Percentiles rank a stretch among this genome's conserved stretches.
Conservation (phyloP, 495 filamentous ascomycete species). For the Acidiella bohemica region DNA sequence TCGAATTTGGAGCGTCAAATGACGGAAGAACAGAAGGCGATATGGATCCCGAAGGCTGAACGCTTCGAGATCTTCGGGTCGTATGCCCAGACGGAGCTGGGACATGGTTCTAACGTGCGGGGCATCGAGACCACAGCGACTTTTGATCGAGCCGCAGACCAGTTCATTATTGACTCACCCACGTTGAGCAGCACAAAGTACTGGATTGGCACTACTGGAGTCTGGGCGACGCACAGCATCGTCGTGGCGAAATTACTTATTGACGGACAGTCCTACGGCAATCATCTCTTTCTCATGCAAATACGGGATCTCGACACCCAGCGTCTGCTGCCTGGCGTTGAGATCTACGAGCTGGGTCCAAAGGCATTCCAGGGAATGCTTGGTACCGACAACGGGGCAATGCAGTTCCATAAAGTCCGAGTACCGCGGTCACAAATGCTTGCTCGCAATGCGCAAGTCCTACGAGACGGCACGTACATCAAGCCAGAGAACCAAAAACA, state of each 20-base stretch:
- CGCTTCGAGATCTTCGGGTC: conserved; percentile 13
- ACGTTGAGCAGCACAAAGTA: conserved; percentile 24
- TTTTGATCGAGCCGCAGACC: conserved; percentile 18
- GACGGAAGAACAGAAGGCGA: conserved; percentile 12
- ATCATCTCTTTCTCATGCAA: conserved; percentile 27
- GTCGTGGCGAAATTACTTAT: conserved; percentile 25
- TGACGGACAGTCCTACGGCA: conserved; percentile 19
- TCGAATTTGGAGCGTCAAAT: conserved; percentile 12
- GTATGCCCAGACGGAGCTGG: conserved; percentile 19
- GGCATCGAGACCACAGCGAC: conserved; percentile 25
- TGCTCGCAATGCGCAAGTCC: conserved; percentile 15
- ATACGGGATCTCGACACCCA: conserved; percentile 22
- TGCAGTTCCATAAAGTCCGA: conserved; percentile 17
- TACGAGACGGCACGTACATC: conserved; percentile 15
- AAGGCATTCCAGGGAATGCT: conserved; percentile 21
- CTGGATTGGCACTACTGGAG: conserved; percentile 22
- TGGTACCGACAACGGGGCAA: conserved; percentile 16
- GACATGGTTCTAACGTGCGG: conserved; percentile 22
- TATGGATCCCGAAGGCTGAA: conserved; percentile 13
- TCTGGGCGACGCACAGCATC: conserved; percentile 23
- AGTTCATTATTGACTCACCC: conserved; percentile 24
- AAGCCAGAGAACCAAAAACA: conserved; percentile 11
- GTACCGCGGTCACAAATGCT: conserved; percentile 20
- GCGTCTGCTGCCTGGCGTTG: conserved; percentile 21
- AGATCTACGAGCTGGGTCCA: conserved; percentile 24